These are phyloP conservation scores for Penicillium macrosclerotiorum DNA, from an alignment of 495 filamentous ascomycete species.

Conservation along the genomic window DNA sequence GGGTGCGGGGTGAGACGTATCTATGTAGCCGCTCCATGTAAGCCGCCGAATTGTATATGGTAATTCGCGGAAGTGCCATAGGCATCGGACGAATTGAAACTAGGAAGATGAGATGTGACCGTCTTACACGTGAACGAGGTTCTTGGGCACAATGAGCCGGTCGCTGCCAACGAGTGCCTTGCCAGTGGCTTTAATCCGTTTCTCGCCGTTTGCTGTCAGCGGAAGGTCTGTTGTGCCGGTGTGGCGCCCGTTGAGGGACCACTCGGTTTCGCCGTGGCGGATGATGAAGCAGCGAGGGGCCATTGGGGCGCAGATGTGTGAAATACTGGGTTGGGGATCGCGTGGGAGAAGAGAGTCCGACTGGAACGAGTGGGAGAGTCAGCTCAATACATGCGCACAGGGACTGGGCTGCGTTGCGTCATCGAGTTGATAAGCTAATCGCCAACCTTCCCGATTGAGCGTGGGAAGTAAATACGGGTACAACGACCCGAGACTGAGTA, in stretches of 20 bases:
- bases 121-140: slow-evolving; percentile 70
- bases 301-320: slow-evolving; percentile 45
- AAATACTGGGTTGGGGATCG: too few relatives aligned
- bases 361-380: too few relatives aligned
- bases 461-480: too few relatives aligned
- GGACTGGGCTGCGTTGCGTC: too few relatives aligned
- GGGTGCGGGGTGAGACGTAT: slow-evolving; percentile 83
- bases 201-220: slow-evolving; percentile 83
- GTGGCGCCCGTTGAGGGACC: slow-evolving; percentile 91
- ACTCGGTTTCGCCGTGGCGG: slow-evolving; percentile 95
- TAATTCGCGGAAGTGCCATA: too few relatives aligned
- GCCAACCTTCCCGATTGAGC: too few relatives aligned
- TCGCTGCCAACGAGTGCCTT: slow-evolving; percentile 80
- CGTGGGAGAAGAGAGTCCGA: too few relatives aligned
- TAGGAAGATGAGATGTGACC: not conserved
- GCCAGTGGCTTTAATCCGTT: slow-evolving; percentile 76
- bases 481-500: too few relatives aligned
- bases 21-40: slow-evolving; percentile 27
- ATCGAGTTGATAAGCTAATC: too few relatives aligned
- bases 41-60: not conserved
- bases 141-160: slow-evolving; percentile 78
- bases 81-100: too few relatives aligned
- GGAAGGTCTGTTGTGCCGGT: slow-evolving; percentile 85
- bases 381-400: too few relatives aligned
- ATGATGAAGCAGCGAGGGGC: slow-evolving; percentile 87